Evolutionary conservation across 345 rosid species (phyloP).

Genomic region (Pugionium dolabratum): DNA sequence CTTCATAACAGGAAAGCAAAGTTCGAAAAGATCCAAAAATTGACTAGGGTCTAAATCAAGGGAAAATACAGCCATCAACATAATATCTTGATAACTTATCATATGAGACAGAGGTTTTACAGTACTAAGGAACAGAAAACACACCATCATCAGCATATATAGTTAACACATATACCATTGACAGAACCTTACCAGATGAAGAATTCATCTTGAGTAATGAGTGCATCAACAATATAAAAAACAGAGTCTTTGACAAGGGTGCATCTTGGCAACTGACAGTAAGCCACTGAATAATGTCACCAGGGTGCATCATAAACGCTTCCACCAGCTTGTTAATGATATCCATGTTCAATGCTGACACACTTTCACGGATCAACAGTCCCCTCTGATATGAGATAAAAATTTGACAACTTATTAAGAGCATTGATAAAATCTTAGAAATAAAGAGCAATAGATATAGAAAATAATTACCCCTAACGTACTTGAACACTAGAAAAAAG

Average conservation of each 20-base stretch:
- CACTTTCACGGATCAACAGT: slow-evolving; percentile 45
- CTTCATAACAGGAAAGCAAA: slow-evolving; percentile 70
- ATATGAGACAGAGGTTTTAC: slow-evolving; percentile 4
- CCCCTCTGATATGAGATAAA: slow-evolving; percentile 41
- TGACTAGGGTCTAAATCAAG: slow-evolving; percentile 48
- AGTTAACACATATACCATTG: slow-evolving; percentile 12
- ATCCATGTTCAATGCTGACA: slow-evolving; percentile 58
- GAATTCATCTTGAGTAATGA: slow-evolving; percentile 44
- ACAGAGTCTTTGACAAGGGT: slow-evolving; percentile 60
- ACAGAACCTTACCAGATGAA: slow-evolving; percentile 38
- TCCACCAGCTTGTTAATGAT: slow-evolving; percentile 63
- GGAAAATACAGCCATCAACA: slow-evolving; percentile 29
- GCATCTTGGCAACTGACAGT: slow-evolving; percentile 49
- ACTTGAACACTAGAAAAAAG: not conserved
- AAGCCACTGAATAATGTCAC: slow-evolving; percentile 60
- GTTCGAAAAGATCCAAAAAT: slow-evolving; percentile 58
- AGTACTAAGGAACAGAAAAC: not conserved
- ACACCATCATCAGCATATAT: slow-evolving; percentile 20
- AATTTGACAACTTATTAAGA: slow-evolving; percentile 22
- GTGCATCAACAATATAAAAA: slow-evolving; percentile 72
- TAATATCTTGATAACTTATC: slow-evolving; percentile 17
- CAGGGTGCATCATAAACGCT: slow-evolving; percentile 48
- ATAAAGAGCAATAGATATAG: not conserved
- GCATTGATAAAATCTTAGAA: slow-evolving; percentile 6
- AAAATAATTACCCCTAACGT: not conserved